Evolutionary conservation across 1,284 basidiomycete species (phyloP).

Genomic region (Ceraceosorus bombacis): DNA sequence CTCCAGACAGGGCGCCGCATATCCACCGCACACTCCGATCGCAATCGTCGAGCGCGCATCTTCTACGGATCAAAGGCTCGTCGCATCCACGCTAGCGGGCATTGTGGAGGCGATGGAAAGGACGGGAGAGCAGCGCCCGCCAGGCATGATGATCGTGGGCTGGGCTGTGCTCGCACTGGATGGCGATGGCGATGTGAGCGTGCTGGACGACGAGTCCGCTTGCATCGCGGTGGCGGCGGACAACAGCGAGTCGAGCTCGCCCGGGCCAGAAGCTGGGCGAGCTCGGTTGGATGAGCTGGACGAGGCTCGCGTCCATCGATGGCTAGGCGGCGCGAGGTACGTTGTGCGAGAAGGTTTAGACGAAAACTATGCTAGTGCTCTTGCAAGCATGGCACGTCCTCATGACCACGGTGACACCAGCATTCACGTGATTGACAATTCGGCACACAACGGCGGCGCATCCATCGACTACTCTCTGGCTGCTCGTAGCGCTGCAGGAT

Average conservation of each 20-base stretch:
- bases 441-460: neutral
- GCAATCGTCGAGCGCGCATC: slow-evolving; percentile 88
- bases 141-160: slow-evolving; percentile 89
- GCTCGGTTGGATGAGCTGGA: slow-evolving; percentile 19
- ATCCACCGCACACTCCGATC: slow-evolving; percentile 71
- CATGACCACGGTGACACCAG: neutral
- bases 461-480: slow-evolving; percentile 2
- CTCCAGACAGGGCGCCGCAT: slow-evolving; percentile 55
- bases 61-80: slow-evolving; percentile 79
- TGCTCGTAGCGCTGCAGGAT: slow-evolving; percentile 22
- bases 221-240: no score
- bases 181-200: slow-evolving; percentile 53
- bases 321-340: slow-evolving; percentile 25
- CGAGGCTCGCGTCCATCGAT: slow-evolving; percentile 19
- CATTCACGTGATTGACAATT: slow-evolving; percentile 8
- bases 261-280: neutral
- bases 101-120: slow-evolving; percentile 67
- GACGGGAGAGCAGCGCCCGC: slow-evolving; percentile 77
- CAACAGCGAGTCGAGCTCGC: neutral
- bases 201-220: slow-evolving; percentile 51
- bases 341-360: slow-evolving; percentile 35
- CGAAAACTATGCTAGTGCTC: slow-evolving; percentile 16
- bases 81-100: slow-evolving; percentile 68
- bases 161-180: slow-evolving; percentile 63
- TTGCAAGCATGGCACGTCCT: slow-evolving; percentile 10